Base-by-base conservation (phyloP, 768 basidiomycete species). In the Leccinum uliginosum region DNA sequence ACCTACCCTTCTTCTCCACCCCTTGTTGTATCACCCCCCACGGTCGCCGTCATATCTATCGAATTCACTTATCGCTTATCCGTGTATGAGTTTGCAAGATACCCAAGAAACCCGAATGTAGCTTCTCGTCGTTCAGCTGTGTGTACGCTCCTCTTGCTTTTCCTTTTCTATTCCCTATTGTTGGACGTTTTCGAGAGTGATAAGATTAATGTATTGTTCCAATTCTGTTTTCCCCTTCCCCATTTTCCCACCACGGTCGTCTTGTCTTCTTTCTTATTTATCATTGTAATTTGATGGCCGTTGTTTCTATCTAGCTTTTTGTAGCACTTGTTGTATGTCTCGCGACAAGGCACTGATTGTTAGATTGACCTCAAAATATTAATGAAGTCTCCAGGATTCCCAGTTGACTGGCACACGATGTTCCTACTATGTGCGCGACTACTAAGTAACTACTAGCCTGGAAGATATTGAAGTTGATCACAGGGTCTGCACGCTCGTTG, bases 21-120 rank as follows among this genome's bases (percentile, higher is more conserved):
- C 49, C 29, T 19, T 35, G 19, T 24, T 38, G n/a, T 51, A 3
- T 50, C 27, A 35, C 30, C 56, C 10, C 19, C 19, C 40, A 12
- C 32, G 21, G 15, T 32, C 23, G n/a, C 48, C 10, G 3, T 14
- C 30, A 1, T 40, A 9, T 47, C 21, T 15, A 19, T 51, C 21
- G 26, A 43, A 47, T 55, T 7, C 43, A 55, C 61, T 52, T 54
- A 55, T 7, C 43, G 54, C 61, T 52, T 54, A 55, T 27, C 34
- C 52, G 27, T 38, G 11, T 54, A 50, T 57, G 30, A 53, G 52
- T 23, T 32, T 32, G 11, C 56, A 54, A 60, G 56, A 60, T 58
- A 60, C 65, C 45, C 40, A 46, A 32, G 50, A 24, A 53, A 50
- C 11, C 17, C 23, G 29, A 67, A 50, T 68, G 63, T 67, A 65